Evolutionary conservation across 2,329 filamentous ascomycete species (phyloP).

Genomic region (Beauveria asiatica): DNA sequence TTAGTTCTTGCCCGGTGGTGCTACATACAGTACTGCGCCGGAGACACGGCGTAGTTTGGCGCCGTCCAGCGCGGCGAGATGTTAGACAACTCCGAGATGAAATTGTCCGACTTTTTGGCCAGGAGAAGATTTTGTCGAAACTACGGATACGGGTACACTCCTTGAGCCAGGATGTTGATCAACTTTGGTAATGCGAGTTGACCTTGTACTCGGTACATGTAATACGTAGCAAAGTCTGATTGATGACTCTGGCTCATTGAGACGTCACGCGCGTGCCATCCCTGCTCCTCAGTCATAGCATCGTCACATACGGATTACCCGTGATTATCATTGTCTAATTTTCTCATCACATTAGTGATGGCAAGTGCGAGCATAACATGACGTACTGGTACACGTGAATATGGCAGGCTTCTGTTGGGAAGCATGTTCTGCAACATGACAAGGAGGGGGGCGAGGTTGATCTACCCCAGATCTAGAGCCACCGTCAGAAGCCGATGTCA

Average conservation of each 20-base stretch:
- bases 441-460: neutral
- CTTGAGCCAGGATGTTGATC: too few relatives aligned
- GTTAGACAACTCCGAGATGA: neutral
- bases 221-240: too few relatives aligned
- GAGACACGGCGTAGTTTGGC: neutral
- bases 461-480: constrained; percentile 6
- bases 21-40: neutral
- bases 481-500: neutral
- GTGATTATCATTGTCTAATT: too few relatives aligned
- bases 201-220: too few relatives aligned
- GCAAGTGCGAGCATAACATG: neutral
- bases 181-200: too few relatives aligned
- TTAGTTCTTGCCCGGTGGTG: neutral
- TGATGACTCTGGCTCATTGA: too few relatives aligned
- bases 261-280: too few relatives aligned
- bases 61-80: neutral
- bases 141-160: too few relatives aligned
- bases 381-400: neutral
- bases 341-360: neutral
- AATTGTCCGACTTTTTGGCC: neutral
- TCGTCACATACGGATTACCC: too few relatives aligned
- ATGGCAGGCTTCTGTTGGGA: neutral
- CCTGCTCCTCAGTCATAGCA: too few relatives aligned
- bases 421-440: neutral
- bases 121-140: neutral